phyloP scores from a whole-genome alignment of 1,139 yeast genomes.

The Oligophagozyma castellii region DNA sequence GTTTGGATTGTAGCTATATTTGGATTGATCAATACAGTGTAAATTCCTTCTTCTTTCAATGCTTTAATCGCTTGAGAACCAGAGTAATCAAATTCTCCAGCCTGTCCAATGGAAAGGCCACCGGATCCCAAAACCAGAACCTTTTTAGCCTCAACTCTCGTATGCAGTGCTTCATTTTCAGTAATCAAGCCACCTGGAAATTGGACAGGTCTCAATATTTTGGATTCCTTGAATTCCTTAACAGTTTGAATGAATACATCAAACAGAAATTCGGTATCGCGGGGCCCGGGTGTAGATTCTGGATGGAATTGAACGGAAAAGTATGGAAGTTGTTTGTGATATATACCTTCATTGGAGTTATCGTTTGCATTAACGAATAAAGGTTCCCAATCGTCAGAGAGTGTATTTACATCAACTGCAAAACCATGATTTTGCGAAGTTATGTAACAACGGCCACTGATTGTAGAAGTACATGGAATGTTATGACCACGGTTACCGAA shows the following conservation, averaged over 20 bases:
- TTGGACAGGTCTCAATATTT: constrained; percentile 52
- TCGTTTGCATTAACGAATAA: constrained; percentile 93
- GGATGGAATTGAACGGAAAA: constrained; percentile 99
- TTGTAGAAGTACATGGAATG: constrained; percentile 89
- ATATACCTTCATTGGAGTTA: constrained; percentile 97
- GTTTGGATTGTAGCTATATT: constrained; percentile 98
- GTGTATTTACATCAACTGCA: constrained; percentile 78
- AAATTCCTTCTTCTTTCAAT: constrained; percentile 91
- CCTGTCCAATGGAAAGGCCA: constrained; percentile 98
- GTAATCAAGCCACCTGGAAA: constrained; percentile 83
- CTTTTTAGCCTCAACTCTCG: constrained; percentile 76
- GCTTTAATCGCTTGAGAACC: constrained; percentile 95
- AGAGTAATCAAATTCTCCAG: constrained; percentile 98
- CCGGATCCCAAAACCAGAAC: constrained; percentile 96
- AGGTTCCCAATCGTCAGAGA: constrained; percentile 79
- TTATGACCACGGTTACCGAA: constrained; percentile 99
- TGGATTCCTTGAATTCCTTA: constrained; percentile 42
- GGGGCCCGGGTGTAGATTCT: constrained; percentile 98
- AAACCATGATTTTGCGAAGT: constrained; percentile 98
- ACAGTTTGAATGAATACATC: constrained; percentile 86
- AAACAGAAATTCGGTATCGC: constrained; percentile 94
- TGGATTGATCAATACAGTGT: constrained; percentile 90
- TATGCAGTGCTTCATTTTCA: constrained; percentile 62
- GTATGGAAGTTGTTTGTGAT: constrained; percentile 73
- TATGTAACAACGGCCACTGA: constrained; percentile 93